Base-by-base conservation (phyloP, 345 rosid species). In the Noccaea bulbosa region DNA sequence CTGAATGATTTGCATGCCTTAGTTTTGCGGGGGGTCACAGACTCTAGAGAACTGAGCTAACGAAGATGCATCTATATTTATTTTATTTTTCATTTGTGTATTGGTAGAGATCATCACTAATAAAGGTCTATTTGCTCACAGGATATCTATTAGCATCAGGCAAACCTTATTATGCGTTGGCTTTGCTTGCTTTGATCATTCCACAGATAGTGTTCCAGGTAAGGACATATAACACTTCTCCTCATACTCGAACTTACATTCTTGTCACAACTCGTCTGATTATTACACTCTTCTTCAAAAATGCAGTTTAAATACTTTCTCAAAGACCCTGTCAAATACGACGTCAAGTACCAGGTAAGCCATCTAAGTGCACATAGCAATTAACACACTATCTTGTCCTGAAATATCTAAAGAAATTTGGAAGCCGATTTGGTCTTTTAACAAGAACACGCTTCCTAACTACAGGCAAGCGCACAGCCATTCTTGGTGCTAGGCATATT, bases 391-490 rank as follows among this genome's bases (percentile, higher is more conserved):
- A 24, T 5, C 1, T 37, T 58, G 51, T 56, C 15, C 6, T 35
- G 8, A 2, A 11, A 11, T 44, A 39, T 58, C 5, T 17, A 16
- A 16, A 33, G 38, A 30, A 41, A 22, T 8, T 44, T 32, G 17
- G 27, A 27, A 27, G 30, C 30, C 4, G 30, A 27, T 27, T 27
- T 27, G 30, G 30, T 27, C 30, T 27, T 27, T 3, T 27, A 32
- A 30, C 32, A 38, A 30, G 10, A 52, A 52, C 3, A 52, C 20
- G n/a, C 38, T 52, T n/a, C 14, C 52, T 57, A 38, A 35, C 67
- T 62, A 68, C 93, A 89, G 99, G 99, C 99, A 5, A 94, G 97
- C 33, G 96, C 99, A 6, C 97, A 94, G 47, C 97, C 99, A 24
- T 94, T 94, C 75, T 81, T 94, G 59, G 91, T 91, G 61, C 93